These are phyloP conservation scores for Aspergillus baeticus DNA, from an alignment of 495 filamentous ascomycete genomes.

Conservation along the genomic window DNA sequence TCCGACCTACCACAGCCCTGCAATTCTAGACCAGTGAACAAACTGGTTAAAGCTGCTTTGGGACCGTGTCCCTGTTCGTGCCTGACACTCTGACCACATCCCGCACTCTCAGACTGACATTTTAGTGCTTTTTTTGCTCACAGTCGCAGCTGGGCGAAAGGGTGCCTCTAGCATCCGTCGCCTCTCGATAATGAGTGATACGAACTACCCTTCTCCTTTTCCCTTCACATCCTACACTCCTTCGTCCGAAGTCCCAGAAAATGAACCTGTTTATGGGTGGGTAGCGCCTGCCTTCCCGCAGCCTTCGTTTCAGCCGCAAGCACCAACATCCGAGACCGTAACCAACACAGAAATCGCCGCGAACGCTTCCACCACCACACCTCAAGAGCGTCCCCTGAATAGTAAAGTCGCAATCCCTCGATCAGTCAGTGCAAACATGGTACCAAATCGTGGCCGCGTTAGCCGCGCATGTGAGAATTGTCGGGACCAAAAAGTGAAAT, in stretches of 20 bases:
- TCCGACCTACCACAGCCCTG: conserved; percentile 6
- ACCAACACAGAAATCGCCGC: conserved; percentile 18
- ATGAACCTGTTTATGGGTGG: conserved; percentile 24
- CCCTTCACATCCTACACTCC: conserved; percentile 16
- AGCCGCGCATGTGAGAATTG: conserved; percentile 70
- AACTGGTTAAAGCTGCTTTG: too few species aligned
- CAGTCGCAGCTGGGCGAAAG: conserved; percentile 14
- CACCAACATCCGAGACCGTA: conserved; percentile 18
- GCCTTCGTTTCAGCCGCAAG: conserved; percentile 7
- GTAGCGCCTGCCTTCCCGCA: conserved; percentile 19
- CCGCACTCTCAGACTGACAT: too few species aligned
- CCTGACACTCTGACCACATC: not conserved
- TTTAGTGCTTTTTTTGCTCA: conserved; percentile 4
- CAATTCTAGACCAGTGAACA: not conserved
- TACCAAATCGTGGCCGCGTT: conserved; percentile 39
- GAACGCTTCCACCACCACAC: conserved; percentile 8
- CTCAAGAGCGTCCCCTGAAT: conserved; percentile 23
- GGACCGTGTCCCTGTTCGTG: not conserved
- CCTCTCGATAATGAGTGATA: conserved; percentile 28
- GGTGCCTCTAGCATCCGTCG: conserved; percentile 8
- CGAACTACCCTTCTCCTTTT: conserved; percentile 22
- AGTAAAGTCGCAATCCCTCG: conserved; percentile 42
- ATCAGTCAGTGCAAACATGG: conserved; percentile 23
- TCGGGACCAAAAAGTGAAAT: conserved; percentile 67
- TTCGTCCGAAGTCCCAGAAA: conserved; percentile 22